Base-by-base conservation (phyloP, 345 rosid species). In the Salix dunnii region DNA sequence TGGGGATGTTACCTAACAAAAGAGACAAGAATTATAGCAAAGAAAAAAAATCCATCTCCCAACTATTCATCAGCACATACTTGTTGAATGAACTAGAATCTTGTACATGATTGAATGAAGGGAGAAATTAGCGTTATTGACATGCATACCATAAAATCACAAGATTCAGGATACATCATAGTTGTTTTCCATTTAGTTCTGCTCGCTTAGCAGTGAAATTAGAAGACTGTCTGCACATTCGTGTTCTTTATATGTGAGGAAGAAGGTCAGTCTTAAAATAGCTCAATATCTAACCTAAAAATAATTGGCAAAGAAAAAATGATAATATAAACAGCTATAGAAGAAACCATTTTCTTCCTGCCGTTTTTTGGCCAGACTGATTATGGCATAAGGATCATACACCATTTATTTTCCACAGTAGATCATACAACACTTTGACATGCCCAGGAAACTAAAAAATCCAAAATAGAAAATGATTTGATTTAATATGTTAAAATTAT, bases 1-100 rank as follows among this genome's bases (percentile, higher is more conserved):
- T 12, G 98, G 94, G 21, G 97, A 90, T 77, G 92, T 83, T 65
- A 92, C 98, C 97, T 94, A 74, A 53, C 76, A 70, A 72, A 76
- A 73, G 68, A 70, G 68, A 62, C n/a, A 63, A 23, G 51, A 62
- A 27, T 17, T 33, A 40, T 25, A 11, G 6, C 6, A 3, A 46
- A 16, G 20, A 40, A 70, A 70, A 60, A 43, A 9, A n/a, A 16
- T 48, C 64, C 75, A 76, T 40, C 31, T 31, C 62, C 43, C 17
- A 76, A 38, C 78, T 7, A 27, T 25, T 30, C 51, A 60, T 6
- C 25, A 2, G 40, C 67, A 68, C 4, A 68, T 17, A 16, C 23
- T 28, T 38, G 51, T n/a, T 9, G 53, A 51, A 49, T 23, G 40
- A 17, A 6, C n/a, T 20, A 63, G 28, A 30, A 20, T 74, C n/a